Percentiles rank a stretch among this genome's conserved stretches.
These are phyloP conservation scores for Aspergillus udagawae DNA, from an alignment of 2,329 filamentous ascomycete genomes.

Conservation along the genomic window DNA sequence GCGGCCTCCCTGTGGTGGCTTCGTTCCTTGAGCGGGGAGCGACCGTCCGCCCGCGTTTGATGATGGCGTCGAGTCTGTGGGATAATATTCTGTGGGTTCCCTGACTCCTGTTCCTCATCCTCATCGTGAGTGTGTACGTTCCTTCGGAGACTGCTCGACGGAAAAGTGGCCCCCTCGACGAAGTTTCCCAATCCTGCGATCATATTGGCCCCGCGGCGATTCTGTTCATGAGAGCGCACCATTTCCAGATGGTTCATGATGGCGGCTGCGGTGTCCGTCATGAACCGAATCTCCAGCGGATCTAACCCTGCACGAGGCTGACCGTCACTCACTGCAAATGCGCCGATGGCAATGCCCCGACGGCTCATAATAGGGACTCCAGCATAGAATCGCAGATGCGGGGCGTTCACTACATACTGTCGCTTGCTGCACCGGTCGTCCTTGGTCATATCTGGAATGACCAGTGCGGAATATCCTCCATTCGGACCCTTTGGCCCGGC, in stretches of 20 bases:
- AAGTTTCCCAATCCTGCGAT: slow-evolving; percentile 7
- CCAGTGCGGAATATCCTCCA: slow-evolving; percentile 1
- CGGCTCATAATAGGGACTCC: slow-evolving; percentile 36
- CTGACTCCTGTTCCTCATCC: not conserved
- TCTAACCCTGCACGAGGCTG: not conserved
- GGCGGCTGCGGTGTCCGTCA: slow-evolving; percentile 7
- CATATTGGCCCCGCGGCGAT: slow-evolving; percentile 8
- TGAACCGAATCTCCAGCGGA: slow-evolving; percentile 4
- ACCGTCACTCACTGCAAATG: slow-evolving; percentile 5
- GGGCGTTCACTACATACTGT: slow-evolving; percentile 21
- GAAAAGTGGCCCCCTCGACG: slow-evolving; percentile 5
- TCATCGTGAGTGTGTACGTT: slow-evolving; percentile 9
- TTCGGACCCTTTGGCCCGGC: not conserved
- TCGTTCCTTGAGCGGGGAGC: not conserved
- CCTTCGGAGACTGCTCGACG: slow-evolving; percentile 2
- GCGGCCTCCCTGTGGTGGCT: not conserved
- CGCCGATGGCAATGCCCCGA: slow-evolving; percentile 7
- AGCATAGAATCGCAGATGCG: slow-evolving; percentile 46
- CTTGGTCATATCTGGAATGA: slow-evolving; percentile 33
- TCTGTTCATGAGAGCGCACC: slow-evolving; percentile 7
- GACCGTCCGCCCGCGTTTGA: not conserved
- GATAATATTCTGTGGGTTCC: not conserved
- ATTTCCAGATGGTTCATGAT: slow-evolving; percentile 11
- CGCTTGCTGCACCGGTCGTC: slow-evolving; percentile 28
- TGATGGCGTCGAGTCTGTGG: not conserved